A percentile compares a stretch with the other conserved stretches of the same genome.
These are phyloP conservation scores for Cyberlindnera samutprakarnensis DNA, from an alignment of 805 yeast genomes.

Conservation along the genomic window DNA sequence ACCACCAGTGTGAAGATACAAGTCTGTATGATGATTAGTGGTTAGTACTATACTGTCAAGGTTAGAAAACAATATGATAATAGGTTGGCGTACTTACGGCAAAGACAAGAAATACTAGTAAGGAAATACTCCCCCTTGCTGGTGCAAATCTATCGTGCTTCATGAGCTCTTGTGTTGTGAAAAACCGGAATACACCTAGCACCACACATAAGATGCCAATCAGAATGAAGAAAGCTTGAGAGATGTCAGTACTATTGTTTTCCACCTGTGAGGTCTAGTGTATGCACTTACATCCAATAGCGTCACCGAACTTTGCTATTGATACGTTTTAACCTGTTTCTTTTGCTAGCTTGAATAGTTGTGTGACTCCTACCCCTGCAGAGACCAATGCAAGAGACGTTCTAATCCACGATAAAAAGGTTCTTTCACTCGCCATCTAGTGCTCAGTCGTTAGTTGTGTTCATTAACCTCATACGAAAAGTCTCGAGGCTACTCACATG, in stretches of 20 bases:
- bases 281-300: too few relatives aligned
- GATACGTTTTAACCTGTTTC: slow-evolving; percentile 1
- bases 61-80: not conserved
- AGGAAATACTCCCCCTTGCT: slow-evolving; percentile 34
- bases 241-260: too few relatives aligned
- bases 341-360: slow-evolving; percentile 38
- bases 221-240: slow-evolving; percentile 35
- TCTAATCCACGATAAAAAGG: slow-evolving; percentile 57
- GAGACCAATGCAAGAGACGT: slow-evolving; percentile 52
- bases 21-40: slow-evolving; percentile 6
- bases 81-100: slow-evolving; percentile 22
- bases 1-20: slow-evolving; percentile 10
- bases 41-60: slow-evolving; percentile 1
- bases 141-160: slow-evolving; percentile 45
- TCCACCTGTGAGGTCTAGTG: too few relatives aligned
- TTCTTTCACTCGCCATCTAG: slow-evolving; percentile 52
- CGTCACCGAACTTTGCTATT: slow-evolving; percentile 28
- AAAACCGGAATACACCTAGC: slow-evolving; percentile 43
- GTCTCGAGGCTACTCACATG: slow-evolving; percentile 32
- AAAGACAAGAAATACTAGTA: slow-evolving; percentile 29
- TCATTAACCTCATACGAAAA: too few relatives aligned
- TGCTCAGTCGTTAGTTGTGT: not conserved
- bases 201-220: slow-evolving; percentile 41
- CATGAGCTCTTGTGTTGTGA: slow-evolving; percentile 41
- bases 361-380: slow-evolving; percentile 54